Conservation (phyloP, 352 stramenopile genomes). For the Thalassiosira livingstoniorum region DNA sequence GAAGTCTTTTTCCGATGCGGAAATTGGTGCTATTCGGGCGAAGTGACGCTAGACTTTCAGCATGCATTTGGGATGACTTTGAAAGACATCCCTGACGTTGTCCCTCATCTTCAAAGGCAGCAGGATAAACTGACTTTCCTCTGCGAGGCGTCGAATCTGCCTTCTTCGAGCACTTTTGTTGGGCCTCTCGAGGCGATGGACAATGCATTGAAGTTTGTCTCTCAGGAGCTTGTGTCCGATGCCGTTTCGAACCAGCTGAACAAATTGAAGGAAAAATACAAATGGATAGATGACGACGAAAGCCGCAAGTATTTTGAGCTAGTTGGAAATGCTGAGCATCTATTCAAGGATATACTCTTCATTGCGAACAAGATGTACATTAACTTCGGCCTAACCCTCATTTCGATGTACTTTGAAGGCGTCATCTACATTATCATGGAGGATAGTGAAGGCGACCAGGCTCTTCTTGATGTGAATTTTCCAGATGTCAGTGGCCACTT, state of each 20-base stretch:
- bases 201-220: constrained; percentile 74
- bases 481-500: constrained; percentile 90
- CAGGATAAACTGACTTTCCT: constrained; percentile 92
- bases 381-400: constrained; percentile 74
- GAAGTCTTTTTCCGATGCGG: constrained; percentile 93
- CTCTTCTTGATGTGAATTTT: constrained; percentile 93
- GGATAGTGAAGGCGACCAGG: constrained; percentile 90
- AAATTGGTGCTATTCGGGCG: constrained; percentile 94
- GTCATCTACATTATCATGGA: constrained; percentile 93
- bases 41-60: constrained; percentile 81
- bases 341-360: constrained; percentile 64
- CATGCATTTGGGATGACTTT: constrained; percentile 83
- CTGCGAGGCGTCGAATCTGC: constrained; percentile 88
- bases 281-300: constrained; percentile 91
- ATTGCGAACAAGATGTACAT: constrained; percentile 78
- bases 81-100: constrained; percentile 89
- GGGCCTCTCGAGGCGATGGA: constrained; percentile 62
- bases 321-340: constrained; percentile 61
- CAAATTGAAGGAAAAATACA: constrained; percentile 88
- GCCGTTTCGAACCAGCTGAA: constrained; percentile 89
- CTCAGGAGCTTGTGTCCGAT: constrained; percentile 85
- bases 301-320: constrained; percentile 93
- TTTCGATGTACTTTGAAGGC: constrained; percentile 85
- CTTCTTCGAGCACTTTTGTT: constrained; percentile 48
- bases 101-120: constrained; percentile 93